Evolutionary conservation across 140 eudicot species (phyloP).

Genomic region (Anethum foeniculum): DNA sequence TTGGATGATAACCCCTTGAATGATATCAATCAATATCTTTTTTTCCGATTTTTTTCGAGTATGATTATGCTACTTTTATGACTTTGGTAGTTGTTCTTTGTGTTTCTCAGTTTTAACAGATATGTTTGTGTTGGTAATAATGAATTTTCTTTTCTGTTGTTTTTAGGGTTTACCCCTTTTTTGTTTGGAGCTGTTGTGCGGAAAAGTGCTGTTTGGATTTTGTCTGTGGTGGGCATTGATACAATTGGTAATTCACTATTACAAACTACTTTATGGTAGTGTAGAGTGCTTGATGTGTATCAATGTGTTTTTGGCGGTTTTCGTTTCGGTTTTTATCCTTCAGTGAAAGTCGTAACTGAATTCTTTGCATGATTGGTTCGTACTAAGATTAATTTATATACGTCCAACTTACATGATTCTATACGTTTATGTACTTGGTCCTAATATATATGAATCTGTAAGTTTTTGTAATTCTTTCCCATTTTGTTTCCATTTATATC

Average conservation of each 20-base stretch:
- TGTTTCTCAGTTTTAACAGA: neutral
- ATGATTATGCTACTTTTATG: neutral
- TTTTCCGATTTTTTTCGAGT: neutral
- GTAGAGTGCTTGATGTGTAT: neutral
- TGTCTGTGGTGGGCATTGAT: neutral
- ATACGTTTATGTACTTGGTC: neutral
- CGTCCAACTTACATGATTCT: neutral
- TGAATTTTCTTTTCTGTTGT: neutral
- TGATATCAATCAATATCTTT: neutral
- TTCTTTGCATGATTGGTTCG: neutral
- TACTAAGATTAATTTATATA: neutral
- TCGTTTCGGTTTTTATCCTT: neutral
- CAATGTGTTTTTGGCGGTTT: neutral
- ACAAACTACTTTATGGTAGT: neutral
- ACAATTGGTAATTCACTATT: slow-evolving; percentile 6
- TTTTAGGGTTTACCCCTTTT: neutral
- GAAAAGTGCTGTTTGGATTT: neutral
- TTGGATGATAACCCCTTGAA: neutral
- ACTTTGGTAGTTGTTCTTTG: neutral
- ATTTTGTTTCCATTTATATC: neutral
- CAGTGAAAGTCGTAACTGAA: neutral
- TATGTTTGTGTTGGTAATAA: neutral
- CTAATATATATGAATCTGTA: neutral
- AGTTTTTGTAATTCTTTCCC: neutral
- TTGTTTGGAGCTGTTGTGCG: neutral